Conservation (phyloP, 2,329 filamentous ascomycete species). For the Harringtonia aguacate region DNA sequence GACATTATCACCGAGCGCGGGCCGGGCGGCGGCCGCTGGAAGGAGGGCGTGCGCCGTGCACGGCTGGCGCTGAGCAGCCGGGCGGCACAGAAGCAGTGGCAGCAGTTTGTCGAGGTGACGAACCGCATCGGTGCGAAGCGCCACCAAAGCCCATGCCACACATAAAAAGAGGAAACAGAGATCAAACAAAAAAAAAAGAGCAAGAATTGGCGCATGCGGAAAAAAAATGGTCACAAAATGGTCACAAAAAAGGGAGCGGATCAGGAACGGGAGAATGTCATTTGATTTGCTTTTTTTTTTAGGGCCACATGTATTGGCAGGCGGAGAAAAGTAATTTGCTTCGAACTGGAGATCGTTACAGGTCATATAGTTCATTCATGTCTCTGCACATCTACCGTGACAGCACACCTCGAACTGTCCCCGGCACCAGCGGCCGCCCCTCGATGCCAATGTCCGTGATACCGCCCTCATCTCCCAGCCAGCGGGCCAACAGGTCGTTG, state of each 20-base stretch:
- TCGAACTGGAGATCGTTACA: no score
- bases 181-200: not conserved
- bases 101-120: conserved; percentile 73
- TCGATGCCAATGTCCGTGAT: conserved; percentile 35
- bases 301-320: no score
- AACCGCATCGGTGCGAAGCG: conserved; percentile 29
- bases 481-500: conserved; percentile 69
- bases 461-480: conserved; percentile 54
- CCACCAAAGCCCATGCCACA: no score
- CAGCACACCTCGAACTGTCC: conserved; percentile 36
- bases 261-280: no score
- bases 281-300: no score
- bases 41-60: conserved; percentile 81
- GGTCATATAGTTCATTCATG: no score
- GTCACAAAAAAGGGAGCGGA: not conserved
- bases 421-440: conserved; percentile 35
- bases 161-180: no score
- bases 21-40: conserved; percentile 83
- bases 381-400: no score
- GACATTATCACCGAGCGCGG: conserved; percentile 72
- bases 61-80: conserved; percentile 83
- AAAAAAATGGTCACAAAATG: not conserved
- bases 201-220: no score
- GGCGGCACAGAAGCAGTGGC: conserved; percentile 73
- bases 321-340: no score